phyloP scores from a whole-genome alignment of 2,329 filamentous ascomycete species.

The Phaeosphaeriaceae sp. region DNA sequence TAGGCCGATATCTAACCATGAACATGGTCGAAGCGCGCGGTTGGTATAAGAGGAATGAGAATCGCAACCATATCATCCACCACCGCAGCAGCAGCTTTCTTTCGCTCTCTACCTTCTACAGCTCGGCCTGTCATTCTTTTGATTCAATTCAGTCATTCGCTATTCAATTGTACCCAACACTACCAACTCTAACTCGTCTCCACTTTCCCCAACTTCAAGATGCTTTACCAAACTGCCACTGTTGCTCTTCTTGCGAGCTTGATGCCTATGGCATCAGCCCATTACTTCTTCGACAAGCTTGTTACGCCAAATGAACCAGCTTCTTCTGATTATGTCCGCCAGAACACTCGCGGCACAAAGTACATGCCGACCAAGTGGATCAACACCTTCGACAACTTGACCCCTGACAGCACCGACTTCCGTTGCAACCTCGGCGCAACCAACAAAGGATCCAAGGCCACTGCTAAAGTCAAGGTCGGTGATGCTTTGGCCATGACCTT shows the following conservation, averaged over 20 bases:
- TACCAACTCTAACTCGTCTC: not conserved
- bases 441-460: conserved; percentile 18
- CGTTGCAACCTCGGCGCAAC: conserved; percentile 34
- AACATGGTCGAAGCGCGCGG: not conserved
- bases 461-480: conserved; percentile 29
- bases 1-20: not conserved
- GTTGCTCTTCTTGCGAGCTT: conserved; percentile 4
- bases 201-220: not conserved
- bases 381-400: conserved; percentile 28
- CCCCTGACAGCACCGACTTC: conserved; percentile 29
- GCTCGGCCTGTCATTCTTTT: conserved; percentile 8
- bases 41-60: conserved; percentile 4
- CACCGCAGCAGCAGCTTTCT: conserved; percentile 3
- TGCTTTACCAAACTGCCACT: conserved; percentile 3
- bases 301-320: conserved; percentile 19
- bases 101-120: conserved; percentile 5
- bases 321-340: conserved; percentile 28
- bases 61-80: not conserved
- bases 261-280: conserved; percentile 23
- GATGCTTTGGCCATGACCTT: conserved; percentile 26
- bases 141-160: conserved; percentile 1
- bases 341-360: conserved; percentile 23
- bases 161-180: not conserved
- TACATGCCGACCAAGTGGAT: conserved; percentile 37
- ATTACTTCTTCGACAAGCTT: conserved; percentile 35